phyloP scores from a whole-genome alignment of 2,329 filamentous ascomycete genomes.

The Elsinoe perseae region DNA sequence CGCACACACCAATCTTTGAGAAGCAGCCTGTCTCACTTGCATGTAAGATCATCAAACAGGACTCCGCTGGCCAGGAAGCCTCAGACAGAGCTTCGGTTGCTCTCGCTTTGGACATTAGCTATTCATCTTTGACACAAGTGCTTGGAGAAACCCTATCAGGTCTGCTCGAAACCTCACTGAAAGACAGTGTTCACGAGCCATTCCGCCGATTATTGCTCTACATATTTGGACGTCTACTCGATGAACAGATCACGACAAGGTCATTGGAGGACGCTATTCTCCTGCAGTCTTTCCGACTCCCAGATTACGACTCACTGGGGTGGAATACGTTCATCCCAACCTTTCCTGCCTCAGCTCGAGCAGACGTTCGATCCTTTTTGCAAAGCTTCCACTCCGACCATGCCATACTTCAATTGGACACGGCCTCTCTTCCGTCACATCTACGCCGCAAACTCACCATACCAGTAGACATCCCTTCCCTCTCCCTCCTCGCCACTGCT shows the following conservation, averaged over 20 bases:
- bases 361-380: slow-evolving; percentile 45
- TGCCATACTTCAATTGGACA: slow-evolving; percentile 23
- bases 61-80: not conserved
- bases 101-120: slow-evolving; percentile 64
- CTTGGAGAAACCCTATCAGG: slow-evolving; percentile 46
- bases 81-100: slow-evolving; percentile 17
- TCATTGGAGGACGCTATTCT: slow-evolving; percentile 48
- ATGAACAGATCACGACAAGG: slow-evolving; percentile 38
- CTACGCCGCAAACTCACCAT: slow-evolving; percentile 59
- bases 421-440: slow-evolving; percentile 22
- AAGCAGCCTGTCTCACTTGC: slow-evolving; percentile 73
- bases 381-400: slow-evolving; percentile 47
- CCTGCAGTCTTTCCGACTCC: slow-evolving; percentile 45
- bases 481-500: slow-evolving; percentile 75
- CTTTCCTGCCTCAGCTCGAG: slow-evolving; percentile 39
- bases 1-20: slow-evolving; percentile 59
- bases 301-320: slow-evolving; percentile 44
- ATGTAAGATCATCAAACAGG: slow-evolving; percentile 64
- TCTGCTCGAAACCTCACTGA: slow-evolving; percentile 42
- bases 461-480: slow-evolving; percentile 78
- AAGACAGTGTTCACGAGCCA: slow-evolving; percentile 38
- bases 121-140: slow-evolving; percentile 69
- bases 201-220: slow-evolving; percentile 47
- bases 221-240: slow-evolving; percentile 32
- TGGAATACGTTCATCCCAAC: slow-evolving; percentile 48